Base-by-base conservation (phyloP, 148 eudicot species). In the Spergularia bocconei region DNA sequence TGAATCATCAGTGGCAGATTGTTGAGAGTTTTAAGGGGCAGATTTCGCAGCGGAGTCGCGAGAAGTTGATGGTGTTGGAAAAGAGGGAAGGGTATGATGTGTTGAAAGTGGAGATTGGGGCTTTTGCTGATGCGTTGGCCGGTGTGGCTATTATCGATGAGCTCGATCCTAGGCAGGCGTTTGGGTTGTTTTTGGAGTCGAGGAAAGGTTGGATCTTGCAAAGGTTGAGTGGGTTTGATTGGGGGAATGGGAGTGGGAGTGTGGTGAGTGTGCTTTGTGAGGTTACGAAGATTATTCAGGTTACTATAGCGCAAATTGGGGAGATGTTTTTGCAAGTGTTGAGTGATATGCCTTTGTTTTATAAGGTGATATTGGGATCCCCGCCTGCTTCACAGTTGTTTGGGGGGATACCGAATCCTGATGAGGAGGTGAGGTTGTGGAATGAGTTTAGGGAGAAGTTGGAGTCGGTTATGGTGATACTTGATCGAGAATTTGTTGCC, bases 301-400 rank as follows among this genome's bases (percentile, higher is more conserved):
- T 95, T 76, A 95, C 89, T 29, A 41, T 95, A 21, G 96, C 89
- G 10, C 99, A 95, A 62, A 86, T 92, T 1, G 99, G 99, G 80
- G 93, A 95, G 79, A 81, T 95, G 85, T 92, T 95, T 76, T 81
- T 95, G 89, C 97, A 89, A 70, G 98, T 89, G 15, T 79, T 92
- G 79, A 92, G 63, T 86, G 99, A 92, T 78, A 90, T 83, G 94
- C 97, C 99, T 0, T 80, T 89, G 89, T 95, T 95, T 75, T 92
- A 92, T 79, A 95, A 92, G 78, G 89, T 92, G 19, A 81, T 95
- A 57, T 85, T 95, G 85, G 87, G 82, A 19, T 81, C 89, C 0
- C 99, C 99, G 2, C 99, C 99, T 4, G 97, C 92, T 75, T 91
- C 97, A 53, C 99, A 95, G 79, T 85, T 94, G 78, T 94, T 92